Conservation (phyloP, 73 alveolate species). For the Paramecium caudatum region DNA sequence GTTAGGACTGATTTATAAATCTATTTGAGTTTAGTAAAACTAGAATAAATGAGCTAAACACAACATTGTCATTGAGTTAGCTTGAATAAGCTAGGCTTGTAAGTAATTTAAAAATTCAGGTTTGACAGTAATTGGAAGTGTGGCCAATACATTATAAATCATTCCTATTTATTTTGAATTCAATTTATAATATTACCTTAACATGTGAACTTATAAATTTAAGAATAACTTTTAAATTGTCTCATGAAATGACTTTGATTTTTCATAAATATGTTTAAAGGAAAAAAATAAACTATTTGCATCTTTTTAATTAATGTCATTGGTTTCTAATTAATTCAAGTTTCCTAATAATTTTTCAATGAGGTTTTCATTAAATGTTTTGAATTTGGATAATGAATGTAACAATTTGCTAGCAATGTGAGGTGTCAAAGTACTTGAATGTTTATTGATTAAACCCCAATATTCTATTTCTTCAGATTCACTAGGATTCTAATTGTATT, state of each 20-base stretch:
- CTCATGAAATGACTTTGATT: neutral
- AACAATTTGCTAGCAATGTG: constrained; percentile 1
- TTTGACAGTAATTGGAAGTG: neutral
- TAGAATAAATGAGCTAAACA: constrained; percentile 45
- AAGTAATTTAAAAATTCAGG: neutral
- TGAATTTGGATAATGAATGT: constrained; percentile 40
- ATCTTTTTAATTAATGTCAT: constrained; percentile 19
- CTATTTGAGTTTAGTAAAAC: neutral
- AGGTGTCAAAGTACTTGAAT: neutral
- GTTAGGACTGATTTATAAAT: neutral
- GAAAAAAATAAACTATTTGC: constrained; percentile 30
- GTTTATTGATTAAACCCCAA: neutral
- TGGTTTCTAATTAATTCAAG: constrained; percentile 1
- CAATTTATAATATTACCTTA: neutral
- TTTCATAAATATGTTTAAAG: neutral
- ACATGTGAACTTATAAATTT: neutral
- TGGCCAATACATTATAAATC: constrained; percentile 1
- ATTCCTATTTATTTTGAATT: neutral
- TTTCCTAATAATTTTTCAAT: neutral
- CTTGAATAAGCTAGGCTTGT: neutral
- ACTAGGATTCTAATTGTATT: constrained; percentile 36
- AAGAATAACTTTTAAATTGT: neutral
- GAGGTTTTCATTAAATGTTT: constrained; percentile 25
- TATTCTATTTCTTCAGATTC: constrained; percentile 49
- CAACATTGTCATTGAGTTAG: neutral